Base-by-base conservation (phyloP, 176 grass and related monocot species). In the Zoysia japonica region DNA sequence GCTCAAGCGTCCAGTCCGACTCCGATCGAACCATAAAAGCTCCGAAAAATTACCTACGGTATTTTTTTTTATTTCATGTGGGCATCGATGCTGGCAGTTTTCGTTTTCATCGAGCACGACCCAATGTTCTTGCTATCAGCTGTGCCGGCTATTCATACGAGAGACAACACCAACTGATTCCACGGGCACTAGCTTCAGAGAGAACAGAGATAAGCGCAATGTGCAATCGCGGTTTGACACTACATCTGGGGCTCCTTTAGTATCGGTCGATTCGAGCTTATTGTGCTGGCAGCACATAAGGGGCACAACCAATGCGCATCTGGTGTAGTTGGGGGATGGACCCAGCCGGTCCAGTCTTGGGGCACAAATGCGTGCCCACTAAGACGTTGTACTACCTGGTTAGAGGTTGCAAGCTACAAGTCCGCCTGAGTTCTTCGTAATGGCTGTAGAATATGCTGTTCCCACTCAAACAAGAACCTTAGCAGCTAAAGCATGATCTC, bases 381-480 rank as follows among this genome's bases (percentile, higher is more conserved):
- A 64, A 42, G 72, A 38, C 39, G 80, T 14, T 45, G 36, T 51
- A 14, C n/a, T 43, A 56, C 9, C 16, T 59, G 56, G 56, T 47
- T 47, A 36, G 1, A 6, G 45, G 8, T 28, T 36, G 49, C 40
- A 83, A 48, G 73, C 64, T 17, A 52, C 70, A 64, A 48, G 57
- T 28, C 28, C 28, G 13, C 74, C 74, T 73, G 40, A 66, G 64
- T 57, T 77, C 66, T 81, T 65, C 48, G 41, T 81, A 77, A 77
- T 82, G 78, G 78, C 72, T 19, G 38, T 40, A 55, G 83, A 78
- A 89, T 85, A 85, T 89, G 87, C 83, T 73, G 53, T 11, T 16
- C 52, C 87, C 87, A 89, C 87, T 85, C 45, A 83, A 61, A 12
- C 16, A 11, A 51, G 38, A 85, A 78, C 78, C 78, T 78, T 73